A percentile compares a stretch with the other conserved stretches of the same genome.
phyloP scores from a whole-genome alignment of 495 filamentous ascomycete genomes.

The Aspergillus incahuasiensis region DNA sequence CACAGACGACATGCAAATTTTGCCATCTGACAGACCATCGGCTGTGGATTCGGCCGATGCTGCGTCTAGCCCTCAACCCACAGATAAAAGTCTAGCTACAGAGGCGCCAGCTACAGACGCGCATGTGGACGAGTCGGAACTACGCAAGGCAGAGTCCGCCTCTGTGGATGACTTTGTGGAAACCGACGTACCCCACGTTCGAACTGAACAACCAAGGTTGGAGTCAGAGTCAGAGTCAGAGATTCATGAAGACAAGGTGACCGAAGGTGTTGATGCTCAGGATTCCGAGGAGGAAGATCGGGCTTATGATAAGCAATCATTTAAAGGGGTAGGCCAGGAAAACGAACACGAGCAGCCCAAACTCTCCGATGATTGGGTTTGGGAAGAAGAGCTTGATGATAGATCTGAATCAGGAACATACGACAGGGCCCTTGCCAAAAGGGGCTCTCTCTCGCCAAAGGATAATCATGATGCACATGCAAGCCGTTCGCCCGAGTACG shows the following conservation, averaged over 20 bases:
- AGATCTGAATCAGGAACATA: neutral
- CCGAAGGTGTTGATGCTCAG: neutral
- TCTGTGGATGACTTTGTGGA: neutral
- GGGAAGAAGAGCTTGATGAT: neutral
- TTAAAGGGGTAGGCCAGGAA: neutral
- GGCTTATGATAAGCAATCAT: neutral
- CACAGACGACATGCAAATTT: constrained; percentile 3
- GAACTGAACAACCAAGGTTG: neutral
- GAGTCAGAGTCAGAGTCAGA: neutral
- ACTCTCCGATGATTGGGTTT: neutral
- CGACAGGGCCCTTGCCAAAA: neutral
- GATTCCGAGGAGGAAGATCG: neutral
- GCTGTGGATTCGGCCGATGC: neutral
- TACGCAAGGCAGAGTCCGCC: neutral
- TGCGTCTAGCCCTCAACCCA: neutral
- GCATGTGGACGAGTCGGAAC: neutral
- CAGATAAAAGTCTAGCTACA: neutral
- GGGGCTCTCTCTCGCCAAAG: neutral
- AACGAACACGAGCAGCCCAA: neutral
- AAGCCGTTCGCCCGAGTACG: constrained; percentile 1
- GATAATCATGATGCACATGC: neutral
- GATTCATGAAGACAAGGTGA: constrained; percentile 3
- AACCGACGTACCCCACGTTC: neutral
- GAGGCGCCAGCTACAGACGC: neutral
- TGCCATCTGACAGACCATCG: neutral